Percentiles rank a stretch among this genome's conserved stretches.
phyloP scores from a whole-genome alignment of 805 yeast genomes.

The Ogataea philodendri region DNA sequence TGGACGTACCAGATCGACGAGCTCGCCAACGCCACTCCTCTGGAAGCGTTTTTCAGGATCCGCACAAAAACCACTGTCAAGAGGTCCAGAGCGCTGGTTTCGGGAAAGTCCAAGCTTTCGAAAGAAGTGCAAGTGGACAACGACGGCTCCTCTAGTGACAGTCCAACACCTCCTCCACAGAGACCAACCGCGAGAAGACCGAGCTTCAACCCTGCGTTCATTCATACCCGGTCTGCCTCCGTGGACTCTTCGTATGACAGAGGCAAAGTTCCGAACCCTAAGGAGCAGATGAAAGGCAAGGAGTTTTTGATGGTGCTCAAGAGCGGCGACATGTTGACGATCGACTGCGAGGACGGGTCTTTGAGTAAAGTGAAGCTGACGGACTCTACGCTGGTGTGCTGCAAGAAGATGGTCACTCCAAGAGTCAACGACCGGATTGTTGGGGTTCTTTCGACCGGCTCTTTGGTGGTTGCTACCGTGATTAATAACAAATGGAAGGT shows the following conservation, averaged over 20 bases:
- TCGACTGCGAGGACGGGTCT: constrained; percentile 50
- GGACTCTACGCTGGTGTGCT: constrained; percentile 41
- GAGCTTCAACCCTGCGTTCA: constrained; percentile 1
- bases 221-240: constrained; percentile 28
- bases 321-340: constrained; percentile 47
- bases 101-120: constrained; percentile 17
- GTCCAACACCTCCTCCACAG: constrained; percentile 5
- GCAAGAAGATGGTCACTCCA: constrained; percentile 62
- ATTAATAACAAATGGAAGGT: constrained; percentile 67
- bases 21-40: constrained; percentile 37
- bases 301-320: constrained; percentile 55
- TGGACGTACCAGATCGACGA: constrained; percentile 51
- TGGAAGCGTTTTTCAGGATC: constrained; percentile 61
- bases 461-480: constrained; percentile 59
- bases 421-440: constrained; percentile 73
- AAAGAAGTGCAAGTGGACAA: constrained; percentile 14
- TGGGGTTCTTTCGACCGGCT: constrained; percentile 47
- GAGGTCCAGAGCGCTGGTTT: constrained; percentile 19
- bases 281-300: no score
- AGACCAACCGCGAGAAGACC: constrained; percentile 6
- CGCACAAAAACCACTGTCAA: constrained; percentile 40
- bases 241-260: constrained; percentile 34
- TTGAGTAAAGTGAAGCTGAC: constrained; percentile 36
- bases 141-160: constrained; percentile 3
- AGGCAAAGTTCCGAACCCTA: constrained; percentile 20